Base-by-base conservation (phyloP, 176 grass and related monocot genomes). In the Triticum urartu region DNA sequence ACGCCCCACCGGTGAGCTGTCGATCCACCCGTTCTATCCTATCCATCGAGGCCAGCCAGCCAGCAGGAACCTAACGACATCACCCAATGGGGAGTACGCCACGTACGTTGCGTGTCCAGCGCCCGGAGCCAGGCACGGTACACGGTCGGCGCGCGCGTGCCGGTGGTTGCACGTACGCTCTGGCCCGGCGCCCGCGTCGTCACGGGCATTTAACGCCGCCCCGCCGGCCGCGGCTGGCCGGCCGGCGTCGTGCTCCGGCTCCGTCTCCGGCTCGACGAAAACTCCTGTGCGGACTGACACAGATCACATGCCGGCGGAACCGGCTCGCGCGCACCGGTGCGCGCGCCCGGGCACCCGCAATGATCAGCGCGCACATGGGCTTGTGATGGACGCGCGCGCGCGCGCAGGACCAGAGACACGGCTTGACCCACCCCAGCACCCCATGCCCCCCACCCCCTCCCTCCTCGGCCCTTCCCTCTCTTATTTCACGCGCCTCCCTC, bases 331-430 rank as follows among this genome's bases (percentile, higher is more conserved):
- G 7, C 38, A 12, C 61, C 63, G 63, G 63, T 65, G 62, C 45
- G 45, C 45, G 45, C 45, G 45, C 45, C 45, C 45, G 45, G 45
- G 45, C 45, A 68, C 39, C 32, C 81, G 72, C 88, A 74, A 87
- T 89, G 89, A 91, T 79, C 87, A 87, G 52, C 64, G 22, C 48
- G 74, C 89, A 93, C 92, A 93, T 88, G 92, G 77, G 33, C 72
- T 74, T 81, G 85, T 42, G 81, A 77, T 14, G 82, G 48, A 76
- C 76, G 68, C 50, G 67, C 83, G 52, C 83, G 52, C 42, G 42
- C 75, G 26, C 4, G 86, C 52, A 79, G 80, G 88, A 83, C 86
- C 92, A 91, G 81, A 21, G 87, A 90, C 92, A 91, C 84, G 80
- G 10, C 92, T 87, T 90, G 85, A 88, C 89, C 85, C 85, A 88